phyloP scores from a whole-genome alignment of 23 red algal species.

The Pyropia haitanensis region DNA sequence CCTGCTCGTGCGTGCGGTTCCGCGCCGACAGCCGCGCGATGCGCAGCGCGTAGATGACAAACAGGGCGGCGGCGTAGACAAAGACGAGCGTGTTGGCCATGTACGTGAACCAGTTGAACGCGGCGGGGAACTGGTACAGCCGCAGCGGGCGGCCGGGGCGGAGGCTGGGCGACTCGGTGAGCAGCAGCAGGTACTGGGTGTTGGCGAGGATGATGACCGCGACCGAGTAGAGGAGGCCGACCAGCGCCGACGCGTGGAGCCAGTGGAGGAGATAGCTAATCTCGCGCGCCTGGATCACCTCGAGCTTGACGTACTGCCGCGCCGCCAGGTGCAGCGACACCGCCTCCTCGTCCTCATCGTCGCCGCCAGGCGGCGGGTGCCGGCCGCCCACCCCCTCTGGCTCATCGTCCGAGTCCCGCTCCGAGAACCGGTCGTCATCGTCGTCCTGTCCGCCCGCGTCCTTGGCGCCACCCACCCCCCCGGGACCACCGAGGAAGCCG shows the following conservation, averaged over 20 bases:
- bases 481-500: too few species aligned
- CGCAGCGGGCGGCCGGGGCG: neutral
- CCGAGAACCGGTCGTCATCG: too few species aligned
- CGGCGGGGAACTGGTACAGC: slow-evolving; percentile 27
- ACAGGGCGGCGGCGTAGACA: slow-evolving; percentile 19
- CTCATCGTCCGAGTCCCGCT: too few species aligned
- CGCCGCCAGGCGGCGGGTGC: too few species aligned
- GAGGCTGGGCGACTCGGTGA: slow-evolving; percentile 14
- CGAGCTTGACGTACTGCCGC: slow-evolving; percentile 34
- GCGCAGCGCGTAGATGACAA: slow-evolving; percentile 36
- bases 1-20: slow-evolving; percentile 44
- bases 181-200: slow-evolving; percentile 27
- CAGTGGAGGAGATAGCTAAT: slow-evolving; percentile 27
- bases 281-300: slow-evolving; percentile 40
- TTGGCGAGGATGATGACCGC: slow-evolving; percentile 37
- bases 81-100: slow-evolving; percentile 46
- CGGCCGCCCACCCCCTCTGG: too few species aligned
- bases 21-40: slow-evolving; percentile 24
- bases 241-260: slow-evolving; percentile 29
- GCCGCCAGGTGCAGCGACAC: slow-evolving; percentile 39
- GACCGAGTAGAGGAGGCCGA: slow-evolving; percentile 51
- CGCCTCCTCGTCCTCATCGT: slow-evolving; percentile 17
- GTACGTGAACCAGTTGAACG: slow-evolving; percentile 22
- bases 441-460: too few species aligned
- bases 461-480: too few species aligned